These are phyloP conservation scores for Carex parvula DNA, from an alignment of 176 grass and related monocot genomes.

Conservation along the genomic window DNA sequence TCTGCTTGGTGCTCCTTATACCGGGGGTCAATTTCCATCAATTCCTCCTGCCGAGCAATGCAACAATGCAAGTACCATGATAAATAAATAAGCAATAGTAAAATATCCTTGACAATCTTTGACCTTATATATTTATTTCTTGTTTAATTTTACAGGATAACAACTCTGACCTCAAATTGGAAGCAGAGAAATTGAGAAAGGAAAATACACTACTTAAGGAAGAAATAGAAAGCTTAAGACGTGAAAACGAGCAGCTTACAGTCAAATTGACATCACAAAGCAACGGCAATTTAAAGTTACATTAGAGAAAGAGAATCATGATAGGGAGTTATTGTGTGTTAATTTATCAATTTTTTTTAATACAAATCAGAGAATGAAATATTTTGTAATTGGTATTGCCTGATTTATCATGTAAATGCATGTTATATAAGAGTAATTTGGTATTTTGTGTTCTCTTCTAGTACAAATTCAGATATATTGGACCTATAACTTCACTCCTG, in stretches of 20 bases:
- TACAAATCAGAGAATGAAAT: not conserved
- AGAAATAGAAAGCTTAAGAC: conserved; percentile 56
- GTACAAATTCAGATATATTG: not conserved
- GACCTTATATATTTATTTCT: not conserved
- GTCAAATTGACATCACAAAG: conserved; percentile 23
- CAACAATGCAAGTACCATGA: conserved; percentile 37
- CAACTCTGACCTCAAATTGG: conserved; percentile 34
- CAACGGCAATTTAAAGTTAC: conserved; percentile 5
- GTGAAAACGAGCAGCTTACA: conserved; percentile 59
- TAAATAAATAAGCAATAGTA: not conserved
- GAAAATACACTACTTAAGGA: conserved; percentile 54
- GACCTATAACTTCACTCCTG: not conserved
- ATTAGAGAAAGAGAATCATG: conserved; percentile 11
- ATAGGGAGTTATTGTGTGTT: not conserved
- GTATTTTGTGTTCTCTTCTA: not conserved
- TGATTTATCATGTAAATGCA: conserved; percentile 12
- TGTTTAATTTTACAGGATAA: conserved; percentile 5
- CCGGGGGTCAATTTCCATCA: conserved; percentile 58
- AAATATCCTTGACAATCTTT: not conserved
- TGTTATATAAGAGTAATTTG: conserved; percentile 1
- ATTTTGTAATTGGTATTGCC: not conserved
- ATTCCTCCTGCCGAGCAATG: conserved; percentile 35
- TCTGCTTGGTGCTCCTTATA: conserved; percentile 89
- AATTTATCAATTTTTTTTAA: not conserved
- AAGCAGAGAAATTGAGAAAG: conserved; percentile 23